Base-by-base conservation (phyloP, 345 rosid genomes). In the Stellera chamaejasme region DNA sequence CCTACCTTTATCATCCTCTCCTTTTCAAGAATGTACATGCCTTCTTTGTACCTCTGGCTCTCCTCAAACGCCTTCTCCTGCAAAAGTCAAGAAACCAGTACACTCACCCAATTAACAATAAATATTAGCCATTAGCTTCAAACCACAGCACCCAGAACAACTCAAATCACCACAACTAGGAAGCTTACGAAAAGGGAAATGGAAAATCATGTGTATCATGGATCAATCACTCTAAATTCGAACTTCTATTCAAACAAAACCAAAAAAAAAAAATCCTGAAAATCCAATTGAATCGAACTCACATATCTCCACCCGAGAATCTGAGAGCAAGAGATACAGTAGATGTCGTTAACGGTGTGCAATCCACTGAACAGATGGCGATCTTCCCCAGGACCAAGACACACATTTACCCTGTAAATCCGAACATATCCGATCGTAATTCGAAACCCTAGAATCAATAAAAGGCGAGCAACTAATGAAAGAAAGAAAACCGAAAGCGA, bases 21-120 rank as follows among this genome's bases (percentile, higher is more conserved):
- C 61, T 70, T 73, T 56, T 73, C 82, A 58, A 77, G 73, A 55
- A 77, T 62, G 67, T 55, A 77, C 66, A 62, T 57, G 48, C 82
- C 72, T 59, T 77, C 82, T 50, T 77, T 77, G 46, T 59, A 74
- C 55, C 68, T 71, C 49, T 71, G 76, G 42, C 72, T 66, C 54
- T 77, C 82, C 46, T 71, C 79, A 46, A 48, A 71, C 9, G 77
- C 79, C 52, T 71, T 77, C 72, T 74, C 79, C 82, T 71, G 48
- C 41, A 52, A 52, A 48, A 32, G 39, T 32, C 39, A 5, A 32
- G 39, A 32, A 32, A 4, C 39, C 39, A 19, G 23, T 19, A 19
- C 1, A 19, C 23, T 19, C 23, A 32, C 39, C 3, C 39, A 32
- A 32, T 32, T 32, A 5, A 32, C 39, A 32, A 32, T 8, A 32